These are phyloP conservation scores for Beauveria australis DNA, from an alignment of 2,329 filamentous ascomycete genomes.

Conservation along the genomic window DNA sequence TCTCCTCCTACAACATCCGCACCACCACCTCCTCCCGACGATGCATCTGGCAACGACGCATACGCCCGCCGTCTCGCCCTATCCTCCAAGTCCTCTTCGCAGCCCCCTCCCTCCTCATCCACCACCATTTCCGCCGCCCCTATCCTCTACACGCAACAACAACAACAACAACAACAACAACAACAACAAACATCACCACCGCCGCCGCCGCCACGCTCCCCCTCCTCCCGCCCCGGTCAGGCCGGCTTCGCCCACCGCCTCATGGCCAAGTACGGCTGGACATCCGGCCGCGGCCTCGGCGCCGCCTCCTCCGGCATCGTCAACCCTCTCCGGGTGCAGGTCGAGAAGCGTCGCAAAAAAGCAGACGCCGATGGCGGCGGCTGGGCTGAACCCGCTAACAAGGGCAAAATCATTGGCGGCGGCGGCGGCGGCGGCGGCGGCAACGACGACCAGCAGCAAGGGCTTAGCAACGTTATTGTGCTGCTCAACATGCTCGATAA, in stretches of 20 bases:
- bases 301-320: constrained; percentile 75
- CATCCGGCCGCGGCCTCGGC: constrained; percentile 78
- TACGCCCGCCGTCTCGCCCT: constrained; percentile 56
- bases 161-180: constrained; percentile 28
- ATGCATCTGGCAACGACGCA: constrained; percentile 60
- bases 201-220: constrained; percentile 36
- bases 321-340: constrained; percentile 71
- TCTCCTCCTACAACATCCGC: constrained; percentile 38
- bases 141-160: constrained; percentile 54
- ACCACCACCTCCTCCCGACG: constrained; percentile 41
- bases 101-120: constrained; percentile 26
- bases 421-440: constrained; percentile 44
- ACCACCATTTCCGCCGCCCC: constrained; percentile 65
- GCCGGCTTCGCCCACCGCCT: constrained; percentile 78
- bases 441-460: constrained; percentile 47
- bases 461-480: constrained; percentile 76
- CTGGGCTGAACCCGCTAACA: constrained; percentile 59
- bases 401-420: constrained; percentile 75
- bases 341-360: constrained; percentile 78
- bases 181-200: constrained; percentile 30
- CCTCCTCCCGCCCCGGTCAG: constrained; percentile 66
- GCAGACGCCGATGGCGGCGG: constrained; percentile 73
- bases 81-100: constrained; percentile 38
- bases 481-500: constrained; percentile 79
- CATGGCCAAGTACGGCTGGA: constrained; percentile 92